Conservation (phyloP, 352 stramenopile genomes). For the Phytophthora sp. region DNA sequence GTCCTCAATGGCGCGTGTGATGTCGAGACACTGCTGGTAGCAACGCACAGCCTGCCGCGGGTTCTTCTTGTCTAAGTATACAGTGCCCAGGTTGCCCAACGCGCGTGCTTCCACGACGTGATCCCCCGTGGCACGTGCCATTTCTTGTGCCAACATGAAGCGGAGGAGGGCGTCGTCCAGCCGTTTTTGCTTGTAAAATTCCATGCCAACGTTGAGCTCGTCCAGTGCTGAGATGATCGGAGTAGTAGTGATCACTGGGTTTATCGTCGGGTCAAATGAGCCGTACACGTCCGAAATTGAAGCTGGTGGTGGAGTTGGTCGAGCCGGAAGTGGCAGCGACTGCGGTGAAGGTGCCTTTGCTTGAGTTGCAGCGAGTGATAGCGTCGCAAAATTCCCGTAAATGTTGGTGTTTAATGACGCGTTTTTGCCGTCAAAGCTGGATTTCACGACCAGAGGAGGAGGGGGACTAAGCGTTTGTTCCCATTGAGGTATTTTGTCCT, state of each 20-base stretch:
- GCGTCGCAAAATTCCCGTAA: slow-evolving; percentile 47
- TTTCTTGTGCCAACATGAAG: slow-evolving; percentile 71
- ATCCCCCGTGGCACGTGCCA: slow-evolving; percentile 50
- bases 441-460: slow-evolving; percentile 16
- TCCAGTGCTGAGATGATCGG: slow-evolving; percentile 55
- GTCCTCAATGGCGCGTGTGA: slow-evolving; percentile 74
- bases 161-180: slow-evolving; percentile 66
- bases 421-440: slow-evolving; percentile 13
- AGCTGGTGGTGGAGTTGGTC: slow-evolving; percentile 3
- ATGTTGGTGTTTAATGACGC: slow-evolving; percentile 11
- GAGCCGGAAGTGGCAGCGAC: neutral
- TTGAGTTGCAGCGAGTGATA: slow-evolving; percentile 21
- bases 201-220: slow-evolving; percentile 79
- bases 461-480: slow-evolving; percentile 31
- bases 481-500: slow-evolving; percentile 25
- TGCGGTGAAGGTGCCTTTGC: slow-evolving; percentile 1
- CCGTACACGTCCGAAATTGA: slow-evolving; percentile 36
- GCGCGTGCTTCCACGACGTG: slow-evolving; percentile 74
- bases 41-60: slow-evolving; percentile 69
- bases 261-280: slow-evolving; percentile 22
- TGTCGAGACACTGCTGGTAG: slow-evolving; percentile 80
- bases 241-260: slow-evolving; percentile 13
- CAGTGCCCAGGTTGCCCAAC: slow-evolving; percentile 78
- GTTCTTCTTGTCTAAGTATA: slow-evolving; percentile 80
- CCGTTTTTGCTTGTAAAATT: slow-evolving; percentile 73